Percentiles rank a stretch among this genome's conserved stretches.
Evolutionary conservation across 257 asterid species (phyloP).

Genomic region (Plantago major): DNA sequence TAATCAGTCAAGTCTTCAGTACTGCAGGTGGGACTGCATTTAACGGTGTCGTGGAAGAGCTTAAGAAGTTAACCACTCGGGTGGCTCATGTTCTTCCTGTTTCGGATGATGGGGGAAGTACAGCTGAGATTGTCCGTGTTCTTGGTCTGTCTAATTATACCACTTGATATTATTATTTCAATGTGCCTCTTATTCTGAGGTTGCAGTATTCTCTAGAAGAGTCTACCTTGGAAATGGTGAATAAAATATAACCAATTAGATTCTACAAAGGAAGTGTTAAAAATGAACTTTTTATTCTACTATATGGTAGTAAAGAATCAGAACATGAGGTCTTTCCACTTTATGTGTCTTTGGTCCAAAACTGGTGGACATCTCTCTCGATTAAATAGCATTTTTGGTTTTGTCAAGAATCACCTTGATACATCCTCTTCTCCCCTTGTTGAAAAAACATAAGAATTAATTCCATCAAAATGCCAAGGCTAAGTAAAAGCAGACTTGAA

Average conservation of each 20-base stretch:
- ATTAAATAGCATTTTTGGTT: neutral
- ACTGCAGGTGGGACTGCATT: constrained; percentile 94
- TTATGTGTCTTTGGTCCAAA: neutral
- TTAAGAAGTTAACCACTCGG: constrained; percentile 74
- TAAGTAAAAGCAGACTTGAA: no score
- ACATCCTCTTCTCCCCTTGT: neutral
- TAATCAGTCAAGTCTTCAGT: constrained; percentile 23
- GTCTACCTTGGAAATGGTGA: neutral
- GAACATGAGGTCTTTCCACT: neutral
- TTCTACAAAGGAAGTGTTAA: neutral
- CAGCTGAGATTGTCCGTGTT: constrained; percentile 97
- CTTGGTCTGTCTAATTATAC: constrained; percentile 53
- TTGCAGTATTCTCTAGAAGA: neutral
- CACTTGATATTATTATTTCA: constrained; percentile 17
- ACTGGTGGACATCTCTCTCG: neutral
- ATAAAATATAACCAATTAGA: constrained; percentile 7
- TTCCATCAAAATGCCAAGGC: neutral
- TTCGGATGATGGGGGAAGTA: constrained; percentile 99
- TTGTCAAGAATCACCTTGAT: neutral
- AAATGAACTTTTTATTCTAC: no score
- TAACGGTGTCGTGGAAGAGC: constrained; percentile 96
- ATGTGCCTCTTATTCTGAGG: neutral
- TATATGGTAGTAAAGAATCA: neutral
- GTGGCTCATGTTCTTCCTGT: constrained; percentile 97
- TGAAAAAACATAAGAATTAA: neutral